A percentile compares a stretch with the other conserved stretches of the same genome.
Evolutionary conservation across 169 alveolate genomes (phyloP).

Genomic region (Plasmodium gonderi): DNA sequence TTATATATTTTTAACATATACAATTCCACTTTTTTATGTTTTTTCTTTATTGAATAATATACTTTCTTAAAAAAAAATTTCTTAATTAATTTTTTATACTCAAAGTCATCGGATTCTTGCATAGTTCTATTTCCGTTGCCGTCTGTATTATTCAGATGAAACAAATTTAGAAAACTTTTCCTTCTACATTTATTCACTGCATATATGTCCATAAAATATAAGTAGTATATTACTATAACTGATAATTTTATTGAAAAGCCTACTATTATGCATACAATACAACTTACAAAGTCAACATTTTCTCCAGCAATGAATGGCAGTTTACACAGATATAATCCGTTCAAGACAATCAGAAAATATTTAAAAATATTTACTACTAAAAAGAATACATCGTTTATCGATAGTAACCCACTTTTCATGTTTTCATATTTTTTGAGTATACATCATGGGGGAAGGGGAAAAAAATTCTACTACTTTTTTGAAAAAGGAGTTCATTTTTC

Average conservation of each 20-base stretch:
- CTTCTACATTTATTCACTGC: slow-evolving; percentile 7
- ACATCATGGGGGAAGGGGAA: not conserved
- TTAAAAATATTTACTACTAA: slow-evolving; percentile 43
- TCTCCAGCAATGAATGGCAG: slow-evolving; percentile 8
- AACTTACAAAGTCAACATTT: not conserved
- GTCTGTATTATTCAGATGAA: not conserved
- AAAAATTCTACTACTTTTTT: not conserved
- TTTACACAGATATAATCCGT: slow-evolving; percentile 38
- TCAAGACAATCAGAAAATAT: slow-evolving; percentile 38
- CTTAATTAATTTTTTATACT: slow-evolving; percentile 63
- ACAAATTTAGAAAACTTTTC: not conserved
- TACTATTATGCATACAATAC: slow-evolving; percentile 24
- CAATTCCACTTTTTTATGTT: slow-evolving; percentile 39
- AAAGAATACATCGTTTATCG: slow-evolving; percentile 41
- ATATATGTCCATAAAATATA: slow-evolving; percentile 38
- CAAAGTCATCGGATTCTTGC: slow-evolving; percentile 62
- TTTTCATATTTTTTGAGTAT: slow-evolving; percentile 8
- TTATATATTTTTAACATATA: slow-evolving; percentile 69
- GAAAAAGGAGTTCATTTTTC: not conserved
- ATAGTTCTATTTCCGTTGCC: not conserved
- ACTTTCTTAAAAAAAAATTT: slow-evolving; percentile 57
- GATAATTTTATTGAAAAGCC: slow-evolving; percentile 35
- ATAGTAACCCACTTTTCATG: slow-evolving; percentile 60
- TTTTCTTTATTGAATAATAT: slow-evolving; percentile 46
- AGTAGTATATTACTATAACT: slow-evolving; percentile 26